Percentiles rank a stretch among this genome's conserved stretches.
Evolutionary conservation across 352 stramenopile species (phyloP).

Genomic region (Pseudoperonospora humuli): DNA sequence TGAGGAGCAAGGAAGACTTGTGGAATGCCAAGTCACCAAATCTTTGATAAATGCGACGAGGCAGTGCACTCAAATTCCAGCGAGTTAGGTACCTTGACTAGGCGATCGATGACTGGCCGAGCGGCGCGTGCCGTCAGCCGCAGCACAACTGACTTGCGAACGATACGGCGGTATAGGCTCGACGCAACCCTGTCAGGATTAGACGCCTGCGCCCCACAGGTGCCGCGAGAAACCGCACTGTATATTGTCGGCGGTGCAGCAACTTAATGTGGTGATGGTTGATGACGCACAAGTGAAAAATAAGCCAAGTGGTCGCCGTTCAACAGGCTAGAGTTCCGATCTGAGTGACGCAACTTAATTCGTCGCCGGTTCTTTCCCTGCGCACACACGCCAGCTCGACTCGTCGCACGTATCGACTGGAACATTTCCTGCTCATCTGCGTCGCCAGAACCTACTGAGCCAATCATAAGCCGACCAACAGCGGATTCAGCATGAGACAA

Average conservation of each 20-base stretch:
- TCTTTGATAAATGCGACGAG: constrained; percentile 30
- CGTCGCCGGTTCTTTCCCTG: constrained; percentile 8
- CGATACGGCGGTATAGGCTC: no score
- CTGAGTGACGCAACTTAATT: constrained; percentile 11
- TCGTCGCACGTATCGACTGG: constrained; percentile 20
- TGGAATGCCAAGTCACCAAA: constrained; percentile 16
- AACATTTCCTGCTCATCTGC: constrained; percentile 10
- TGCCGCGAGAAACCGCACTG: background rate
- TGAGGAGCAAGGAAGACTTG: constrained; percentile 13
- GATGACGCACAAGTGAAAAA: no score
- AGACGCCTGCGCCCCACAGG: no score
- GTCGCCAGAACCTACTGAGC: no score
- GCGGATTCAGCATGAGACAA: background rate
- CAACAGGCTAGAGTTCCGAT: background rate
- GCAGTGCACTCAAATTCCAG: no score
- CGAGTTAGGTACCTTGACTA: background rate
- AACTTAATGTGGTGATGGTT: background rate
- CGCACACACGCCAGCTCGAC: constrained; percentile 7
- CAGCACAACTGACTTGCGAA: constrained; percentile 2
- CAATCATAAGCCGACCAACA: background rate
- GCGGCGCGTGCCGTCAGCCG: background rate
- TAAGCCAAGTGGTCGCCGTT: no score
- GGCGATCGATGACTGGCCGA: constrained; percentile 6
- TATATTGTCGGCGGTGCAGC: no score
- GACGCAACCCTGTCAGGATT: no score